Percentiles rank a stretch among this genome's conserved stretches.
These are phyloP conservation scores for Pseudovirgaria hyperparasitica DNA, from an alignment of 2,329 filamentous ascomycete species.

Conservation along the genomic window DNA sequence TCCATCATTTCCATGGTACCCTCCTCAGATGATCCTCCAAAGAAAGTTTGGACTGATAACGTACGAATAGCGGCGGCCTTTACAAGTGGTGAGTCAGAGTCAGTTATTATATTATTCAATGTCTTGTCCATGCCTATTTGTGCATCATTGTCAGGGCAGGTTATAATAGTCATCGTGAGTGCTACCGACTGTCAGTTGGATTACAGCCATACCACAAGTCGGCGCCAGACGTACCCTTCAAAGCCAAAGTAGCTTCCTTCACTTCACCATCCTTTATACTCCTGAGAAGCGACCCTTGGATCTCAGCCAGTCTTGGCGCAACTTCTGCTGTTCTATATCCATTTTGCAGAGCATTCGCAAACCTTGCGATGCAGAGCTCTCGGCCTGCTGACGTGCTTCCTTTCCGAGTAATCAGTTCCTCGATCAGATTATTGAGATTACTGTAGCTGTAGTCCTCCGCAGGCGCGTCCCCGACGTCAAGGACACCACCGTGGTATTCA, in stretches of 20 bases:
- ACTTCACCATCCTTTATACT: conserved; percentile 58
- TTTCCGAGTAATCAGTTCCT: conserved; percentile 65
- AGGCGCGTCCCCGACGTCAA: conserved; percentile 37
- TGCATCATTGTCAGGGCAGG: conserved; percentile 49
- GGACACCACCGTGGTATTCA: conserved; percentile 31
- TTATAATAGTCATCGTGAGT: conserved; percentile 57
- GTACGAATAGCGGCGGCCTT: conserved; percentile 64
- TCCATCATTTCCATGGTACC: conserved; percentile 61
- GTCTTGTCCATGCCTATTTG: conserved; percentile 48
- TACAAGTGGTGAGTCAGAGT: conserved; percentile 49
- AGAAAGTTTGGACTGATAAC: conserved; percentile 59
- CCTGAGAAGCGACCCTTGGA: conserved; percentile 53
- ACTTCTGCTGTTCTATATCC: too few relatives aligned
- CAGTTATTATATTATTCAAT: conserved; percentile 51
- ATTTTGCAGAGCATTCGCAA: too few relatives aligned
- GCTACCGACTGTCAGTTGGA: conserved; percentile 27
- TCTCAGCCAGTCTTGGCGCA: too few relatives aligned
- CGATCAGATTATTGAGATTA: too few relatives aligned
- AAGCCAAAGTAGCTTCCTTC: conserved; percentile 55
- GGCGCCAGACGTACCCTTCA: conserved; percentile 38
- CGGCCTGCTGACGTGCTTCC: conserved; percentile 58
- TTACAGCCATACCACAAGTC: background rate
- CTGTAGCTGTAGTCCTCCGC: conserved; percentile 44
- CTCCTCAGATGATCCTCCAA: conserved; percentile 58
- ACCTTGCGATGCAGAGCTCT: too few relatives aligned